Conservation (phyloP, 2,329 filamentous ascomycete species). For the Xylaria sp. region DNA sequence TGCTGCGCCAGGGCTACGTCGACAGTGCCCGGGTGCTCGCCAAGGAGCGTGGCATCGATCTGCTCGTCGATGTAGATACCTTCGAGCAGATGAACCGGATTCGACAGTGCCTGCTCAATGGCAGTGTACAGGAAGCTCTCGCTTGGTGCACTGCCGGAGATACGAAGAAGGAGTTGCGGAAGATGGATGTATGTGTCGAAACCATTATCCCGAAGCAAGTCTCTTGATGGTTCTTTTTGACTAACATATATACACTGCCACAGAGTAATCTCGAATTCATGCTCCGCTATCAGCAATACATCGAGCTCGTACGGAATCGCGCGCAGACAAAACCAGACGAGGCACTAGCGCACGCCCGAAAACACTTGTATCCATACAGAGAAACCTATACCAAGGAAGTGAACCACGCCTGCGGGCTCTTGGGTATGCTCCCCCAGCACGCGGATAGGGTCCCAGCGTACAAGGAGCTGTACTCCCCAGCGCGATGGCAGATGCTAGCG, state of each 20-base stretch:
- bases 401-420: conserved; percentile 78
- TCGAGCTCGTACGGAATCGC: conserved; percentile 82
- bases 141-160: conserved; percentile 82
- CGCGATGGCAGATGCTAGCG: conserved; percentile 81
- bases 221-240: neutral
- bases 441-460: conserved; percentile 52
- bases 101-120: conserved; percentile 74
- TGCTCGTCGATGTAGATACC: conserved; percentile 88
- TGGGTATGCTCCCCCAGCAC: conserved; percentile 76
- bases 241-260: conserved; percentile 15
- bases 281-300: conserved; percentile 92
- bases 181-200: conserved; percentile 73
- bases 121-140: conserved; percentile 81
- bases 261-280: conserved; percentile 83
- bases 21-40: conserved; percentile 82
- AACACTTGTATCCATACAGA: conserved; percentile 78
- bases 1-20: conserved; percentile 84
- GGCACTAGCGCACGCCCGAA: conserved; percentile 83
- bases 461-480: conserved; percentile 73
- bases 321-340: conserved; percentile 74
- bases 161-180: conserved; percentile 91
- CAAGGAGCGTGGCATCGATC: conserved; percentile 77
- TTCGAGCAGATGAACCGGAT: conserved; percentile 86
- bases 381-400: conserved; percentile 76
- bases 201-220: neutral